Percentiles rank a stretch among this genome's conserved stretches.
Evolutionary conservation across 2,329 filamentous ascomycete genomes (phyloP).

Genomic region (Seiridium cupressi): DNA sequence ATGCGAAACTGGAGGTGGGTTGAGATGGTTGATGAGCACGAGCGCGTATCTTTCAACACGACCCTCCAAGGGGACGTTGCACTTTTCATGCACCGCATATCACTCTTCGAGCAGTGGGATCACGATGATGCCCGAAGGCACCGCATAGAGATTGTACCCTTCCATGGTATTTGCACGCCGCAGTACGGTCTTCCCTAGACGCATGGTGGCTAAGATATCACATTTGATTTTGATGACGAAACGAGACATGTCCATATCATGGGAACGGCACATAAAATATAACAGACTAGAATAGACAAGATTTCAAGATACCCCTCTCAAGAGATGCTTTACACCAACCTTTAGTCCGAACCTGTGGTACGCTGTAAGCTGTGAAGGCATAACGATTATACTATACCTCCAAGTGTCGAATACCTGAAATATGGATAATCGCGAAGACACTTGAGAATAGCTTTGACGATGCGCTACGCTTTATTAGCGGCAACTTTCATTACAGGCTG

Average conservation of each 20-base stretch:
- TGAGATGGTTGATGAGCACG: not conserved
- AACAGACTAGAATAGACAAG: too few relatives aligned
- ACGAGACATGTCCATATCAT: not conserved
- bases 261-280: too few relatives aligned
- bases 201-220: not conserved
- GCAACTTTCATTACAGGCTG: too few relatives aligned
- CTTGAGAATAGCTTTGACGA: too few relatives aligned
- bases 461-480: too few relatives aligned
- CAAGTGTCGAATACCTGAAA: too few relatives aligned
- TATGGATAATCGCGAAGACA: too few relatives aligned
- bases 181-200: conserved; percentile 7
- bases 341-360: too few relatives aligned
- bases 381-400: too few relatives aligned
- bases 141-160: not conserved
- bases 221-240: not conserved
- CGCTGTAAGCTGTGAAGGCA: too few relatives aligned
- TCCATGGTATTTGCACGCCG: conserved; percentile 9
- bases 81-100: conserved; percentile 5
- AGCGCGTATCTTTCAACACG: not conserved
- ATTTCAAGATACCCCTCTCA: too few relatives aligned
- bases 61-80: not conserved
- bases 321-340: too few relatives aligned
- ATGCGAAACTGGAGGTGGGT: not conserved
- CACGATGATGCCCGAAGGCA: not conserved
- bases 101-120: not conserved